Conservation (phyloP, 768 basidiomycete species). For the Pleurotus citrinopileatus region DNA sequence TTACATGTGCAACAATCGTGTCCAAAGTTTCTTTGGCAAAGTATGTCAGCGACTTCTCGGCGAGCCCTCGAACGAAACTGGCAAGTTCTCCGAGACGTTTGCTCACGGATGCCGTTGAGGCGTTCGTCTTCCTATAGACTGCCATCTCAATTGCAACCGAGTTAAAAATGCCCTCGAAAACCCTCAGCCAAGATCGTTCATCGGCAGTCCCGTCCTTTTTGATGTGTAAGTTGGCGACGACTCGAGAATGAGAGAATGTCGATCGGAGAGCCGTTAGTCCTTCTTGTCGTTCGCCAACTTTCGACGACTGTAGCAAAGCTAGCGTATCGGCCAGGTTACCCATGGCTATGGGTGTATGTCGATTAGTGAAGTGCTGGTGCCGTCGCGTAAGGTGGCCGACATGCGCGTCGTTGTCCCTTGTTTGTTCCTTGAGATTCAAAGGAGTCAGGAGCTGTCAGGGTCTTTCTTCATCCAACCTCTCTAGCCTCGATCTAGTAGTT, state of each 20-base stretch:
- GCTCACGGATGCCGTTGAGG: slow-evolving; percentile 39
- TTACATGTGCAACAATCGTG: slow-evolving; percentile 62
- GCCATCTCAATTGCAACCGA: slow-evolving; percentile 62
- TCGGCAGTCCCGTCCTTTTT: slow-evolving; percentile 30
- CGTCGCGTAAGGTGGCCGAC: too few relatives aligned
- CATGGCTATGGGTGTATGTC: too few relatives aligned
- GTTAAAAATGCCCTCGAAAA: slow-evolving; percentile 74
- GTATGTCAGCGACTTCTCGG: slow-evolving; percentile 55
- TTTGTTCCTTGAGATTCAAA: too few relatives aligned
- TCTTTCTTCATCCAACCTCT: too few relatives aligned
- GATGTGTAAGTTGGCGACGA: slow-evolving; percentile 42
- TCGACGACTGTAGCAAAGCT: slow-evolving; percentile 55
- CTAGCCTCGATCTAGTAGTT: too few relatives aligned
- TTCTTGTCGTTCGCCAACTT: slow-evolving; percentile 68
- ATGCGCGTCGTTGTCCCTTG: too few relatives aligned
- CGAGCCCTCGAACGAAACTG: slow-evolving; percentile 67
- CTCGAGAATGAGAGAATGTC: slow-evolving; percentile 47
- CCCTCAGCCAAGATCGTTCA: slow-evolving; percentile 51
- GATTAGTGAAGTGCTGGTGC: too few relatives aligned
- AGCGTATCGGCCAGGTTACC: slow-evolving; percentile 39
- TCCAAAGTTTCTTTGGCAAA: slow-evolving; percentile 55
- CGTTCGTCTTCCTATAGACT: slow-evolving; percentile 38
- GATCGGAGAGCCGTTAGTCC: slow-evolving; percentile 51
- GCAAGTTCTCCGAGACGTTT: slow-evolving; percentile 68
- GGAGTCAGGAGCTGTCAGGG: too few relatives aligned